A percentile compares a stretch with the other conserved stretches of the same genome.
Evolutionary conservation across 352 stramenopile genomes (phyloP).

Genomic region (Phytophthora ohioensis): DNA sequence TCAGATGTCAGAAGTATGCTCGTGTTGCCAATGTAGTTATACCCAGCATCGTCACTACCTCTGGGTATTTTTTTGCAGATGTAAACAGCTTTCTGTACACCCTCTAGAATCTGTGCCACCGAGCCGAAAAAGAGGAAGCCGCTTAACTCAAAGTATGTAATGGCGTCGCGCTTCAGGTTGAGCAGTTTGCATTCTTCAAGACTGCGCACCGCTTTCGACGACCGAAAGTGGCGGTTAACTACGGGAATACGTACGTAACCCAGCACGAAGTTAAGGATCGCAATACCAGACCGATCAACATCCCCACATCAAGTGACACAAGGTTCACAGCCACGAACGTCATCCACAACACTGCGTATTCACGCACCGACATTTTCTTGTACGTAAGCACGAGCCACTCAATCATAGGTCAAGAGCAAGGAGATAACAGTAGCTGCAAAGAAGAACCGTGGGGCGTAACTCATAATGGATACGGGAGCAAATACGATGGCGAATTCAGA

Average conservation of each 20-base stretch:
- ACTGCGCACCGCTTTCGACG: slow-evolving; percentile 58
- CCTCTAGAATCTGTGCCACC: slow-evolving; percentile 75
- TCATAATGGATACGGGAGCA: slow-evolving; percentile 93
- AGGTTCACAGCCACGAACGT: slow-evolving; percentile 95
- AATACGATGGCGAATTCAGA: slow-evolving; percentile 87
- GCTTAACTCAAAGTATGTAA: slow-evolving; percentile 79
- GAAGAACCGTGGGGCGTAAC: slow-evolving; percentile 96
- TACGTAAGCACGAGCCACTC: slow-evolving; percentile 94
- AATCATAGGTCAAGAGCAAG: slow-evolving; percentile 94
- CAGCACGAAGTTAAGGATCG: slow-evolving; percentile 83
- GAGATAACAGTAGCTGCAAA: slow-evolving; percentile 97
- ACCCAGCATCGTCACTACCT: slow-evolving; percentile 11
- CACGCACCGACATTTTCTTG: slow-evolving; percentile 76
- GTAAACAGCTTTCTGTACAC: slow-evolving; percentile 73
- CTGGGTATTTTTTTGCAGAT: slow-evolving; percentile 46
- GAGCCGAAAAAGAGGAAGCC: slow-evolving; percentile 87
- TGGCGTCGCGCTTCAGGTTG: slow-evolving; percentile 61
- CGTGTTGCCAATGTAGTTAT: slow-evolving; percentile 15
- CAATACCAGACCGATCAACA: slow-evolving; percentile 92
- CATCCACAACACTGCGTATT: slow-evolving; percentile 93
- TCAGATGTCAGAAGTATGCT: slow-evolving; percentile 53
- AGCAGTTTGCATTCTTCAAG: slow-evolving; percentile 55
- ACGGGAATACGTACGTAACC: slow-evolving; percentile 71
- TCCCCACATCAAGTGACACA: slow-evolving; percentile 94
- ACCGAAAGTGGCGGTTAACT: slow-evolving; percentile 56